These are phyloP conservation scores for Lolium multiflorum DNA, from an alignment of 176 grass and related monocot species.

Conservation along the genomic window DNA sequence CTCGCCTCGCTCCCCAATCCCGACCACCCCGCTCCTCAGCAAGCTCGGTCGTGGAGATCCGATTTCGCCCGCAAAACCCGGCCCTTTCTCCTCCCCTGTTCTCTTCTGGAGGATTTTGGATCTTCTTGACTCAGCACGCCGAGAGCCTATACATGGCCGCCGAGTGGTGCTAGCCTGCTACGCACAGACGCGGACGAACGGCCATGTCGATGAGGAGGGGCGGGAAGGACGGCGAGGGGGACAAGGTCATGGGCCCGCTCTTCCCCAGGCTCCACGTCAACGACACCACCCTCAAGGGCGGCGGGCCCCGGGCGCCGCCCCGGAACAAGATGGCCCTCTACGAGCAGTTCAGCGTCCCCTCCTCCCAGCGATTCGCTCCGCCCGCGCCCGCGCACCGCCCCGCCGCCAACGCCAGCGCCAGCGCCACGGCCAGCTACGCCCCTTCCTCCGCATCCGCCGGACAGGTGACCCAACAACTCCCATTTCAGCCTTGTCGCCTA, in stretches of 20 bases:
- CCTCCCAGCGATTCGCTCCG: conserved; percentile 50
- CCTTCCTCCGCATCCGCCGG: conserved; percentile 49
- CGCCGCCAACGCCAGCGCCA: conserved; percentile 30
- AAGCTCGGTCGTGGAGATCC: conserved; percentile 3
- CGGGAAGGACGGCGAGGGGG: conserved; percentile 49
- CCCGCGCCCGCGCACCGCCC: neutral
- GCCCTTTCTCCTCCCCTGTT: neutral
- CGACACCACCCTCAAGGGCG: conserved; percentile 72
- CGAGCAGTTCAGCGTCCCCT: conserved; percentile 83
- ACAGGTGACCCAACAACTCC: conserved; percentile 40
- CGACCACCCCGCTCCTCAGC: neutral
- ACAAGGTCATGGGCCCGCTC: conserved; percentile 70
- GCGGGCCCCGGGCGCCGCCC: conserved; percentile 83
- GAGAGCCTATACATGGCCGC: neutral
- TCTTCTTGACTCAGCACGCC: too few relatives aligned
- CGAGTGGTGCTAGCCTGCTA: neutral
- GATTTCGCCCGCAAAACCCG: neutral
- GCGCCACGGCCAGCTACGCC: neutral
- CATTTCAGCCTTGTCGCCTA: neutral
- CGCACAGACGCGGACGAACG: neutral
- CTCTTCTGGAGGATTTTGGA: neutral
- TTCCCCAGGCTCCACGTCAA: conserved; percentile 97
- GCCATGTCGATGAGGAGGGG: conserved; percentile 46
- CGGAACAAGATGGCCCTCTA: conserved; percentile 99
- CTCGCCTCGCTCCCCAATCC: neutral